These are phyloP conservation scores for Diddensiella santjacobensis DNA, from an alignment of 805 yeast genomes.

Conservation along the genomic window DNA sequence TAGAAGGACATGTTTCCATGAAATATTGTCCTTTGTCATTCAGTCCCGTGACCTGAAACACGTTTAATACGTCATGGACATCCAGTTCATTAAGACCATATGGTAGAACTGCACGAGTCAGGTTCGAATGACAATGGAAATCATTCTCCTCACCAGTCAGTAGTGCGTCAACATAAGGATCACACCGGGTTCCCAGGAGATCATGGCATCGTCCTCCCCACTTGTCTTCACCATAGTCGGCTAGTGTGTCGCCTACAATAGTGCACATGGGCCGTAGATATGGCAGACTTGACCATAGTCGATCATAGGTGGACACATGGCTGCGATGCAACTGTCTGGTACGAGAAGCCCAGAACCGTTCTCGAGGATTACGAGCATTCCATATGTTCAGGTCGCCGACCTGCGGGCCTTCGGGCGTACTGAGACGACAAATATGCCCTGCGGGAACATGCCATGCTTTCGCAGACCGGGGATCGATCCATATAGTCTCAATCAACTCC, in stretches of 20 bases:
- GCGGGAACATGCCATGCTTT: constrained; percentile 62
- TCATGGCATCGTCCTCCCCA: constrained; percentile 67
- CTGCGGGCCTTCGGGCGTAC: constrained; percentile 67
- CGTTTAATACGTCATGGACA: constrained; percentile 66
- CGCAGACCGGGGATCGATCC: constrained; percentile 54
- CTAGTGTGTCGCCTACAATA: constrained; percentile 56
- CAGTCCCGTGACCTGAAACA: constrained; percentile 65
- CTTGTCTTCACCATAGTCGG: constrained; percentile 53
- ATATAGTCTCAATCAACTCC: constrained; percentile 40
- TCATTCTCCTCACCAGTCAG: constrained; percentile 56
- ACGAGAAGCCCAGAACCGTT: constrained; percentile 66
- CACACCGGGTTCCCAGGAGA: constrained; percentile 64
- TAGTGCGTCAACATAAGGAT: constrained; percentile 62
- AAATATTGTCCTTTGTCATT: constrained; percentile 63
- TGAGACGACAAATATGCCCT: constrained; percentile 53
- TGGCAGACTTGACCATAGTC: constrained; percentile 66
- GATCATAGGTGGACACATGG: constrained; percentile 57
- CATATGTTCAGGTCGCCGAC: constrained; percentile 67
- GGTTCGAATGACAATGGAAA: constrained; percentile 63
- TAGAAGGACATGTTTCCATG: constrained; percentile 68
- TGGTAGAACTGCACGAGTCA: constrained; percentile 56
- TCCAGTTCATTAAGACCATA: constrained; percentile 61
- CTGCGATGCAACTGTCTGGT: constrained; percentile 63
- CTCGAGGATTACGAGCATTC: constrained; percentile 58
- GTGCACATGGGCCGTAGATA: constrained; percentile 61